These are phyloP conservation scores for Mrakia frigida DNA, from an alignment of 768 basidiomycete genomes.

Conservation along the genomic window DNA sequence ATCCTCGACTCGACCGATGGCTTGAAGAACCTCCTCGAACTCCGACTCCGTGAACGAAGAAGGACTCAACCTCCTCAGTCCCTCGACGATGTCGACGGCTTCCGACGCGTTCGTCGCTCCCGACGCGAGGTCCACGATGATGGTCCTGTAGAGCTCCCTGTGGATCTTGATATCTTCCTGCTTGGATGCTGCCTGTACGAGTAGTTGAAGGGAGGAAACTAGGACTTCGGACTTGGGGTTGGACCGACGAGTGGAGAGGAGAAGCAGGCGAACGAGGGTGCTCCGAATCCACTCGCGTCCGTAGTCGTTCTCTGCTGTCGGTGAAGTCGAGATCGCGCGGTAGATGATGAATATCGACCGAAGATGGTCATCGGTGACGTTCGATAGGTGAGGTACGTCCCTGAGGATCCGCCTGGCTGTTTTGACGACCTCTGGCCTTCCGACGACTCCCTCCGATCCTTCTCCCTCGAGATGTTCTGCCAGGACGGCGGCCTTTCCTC, in stretches of 20 bases:
- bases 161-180: not conserved
- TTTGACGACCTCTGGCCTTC: not conserved
- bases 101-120: constrained; percentile 4
- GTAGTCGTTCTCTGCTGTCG: no score
- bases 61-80: not conserved
- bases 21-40: not conserved
- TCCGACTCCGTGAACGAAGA: not conserved
- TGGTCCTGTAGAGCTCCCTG: not conserved
- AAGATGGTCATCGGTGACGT: no score
- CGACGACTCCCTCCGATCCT: not conserved
- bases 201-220: not conserved
- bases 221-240: not conserved
- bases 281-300: not conserved
- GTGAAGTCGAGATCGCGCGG: no score
- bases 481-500: not conserved
- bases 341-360: no score
- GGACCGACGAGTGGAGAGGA: not conserved
- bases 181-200: not conserved
- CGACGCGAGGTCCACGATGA: not conserved
- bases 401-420: not conserved
- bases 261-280: not conserved
- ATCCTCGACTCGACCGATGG: not conserved
- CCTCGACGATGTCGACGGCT: not conserved
- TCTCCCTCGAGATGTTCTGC: not conserved
- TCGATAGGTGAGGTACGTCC: no score